phyloP scores from a whole-genome alignment of 148 eudicot genomes.

The Dysphania ambrosioides region DNA sequence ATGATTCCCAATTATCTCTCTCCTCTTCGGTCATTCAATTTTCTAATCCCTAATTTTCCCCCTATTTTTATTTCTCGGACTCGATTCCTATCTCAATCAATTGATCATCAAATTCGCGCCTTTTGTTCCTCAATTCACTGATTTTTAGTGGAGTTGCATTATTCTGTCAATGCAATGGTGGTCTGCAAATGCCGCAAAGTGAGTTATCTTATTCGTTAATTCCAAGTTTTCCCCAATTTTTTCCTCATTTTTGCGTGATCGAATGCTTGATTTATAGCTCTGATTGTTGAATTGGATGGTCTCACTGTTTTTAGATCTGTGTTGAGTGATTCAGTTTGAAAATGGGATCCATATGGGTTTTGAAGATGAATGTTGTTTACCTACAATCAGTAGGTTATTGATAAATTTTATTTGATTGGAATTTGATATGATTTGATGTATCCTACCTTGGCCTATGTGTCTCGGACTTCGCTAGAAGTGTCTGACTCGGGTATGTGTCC shows the following conservation, averaged over 20 bases:
- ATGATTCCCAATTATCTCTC: constrained; percentile 5
- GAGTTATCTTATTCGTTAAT: constrained; percentile 12
- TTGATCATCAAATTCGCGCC: constrained; percentile 18
- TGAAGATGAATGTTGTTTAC: not conserved
- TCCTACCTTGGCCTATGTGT: too few species aligned
- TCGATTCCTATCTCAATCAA: not conserved
- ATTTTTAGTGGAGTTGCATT: constrained; percentile 13
- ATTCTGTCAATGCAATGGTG: constrained; percentile 63
- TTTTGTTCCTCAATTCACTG: constrained; percentile 15
- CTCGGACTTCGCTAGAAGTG: too few species aligned
- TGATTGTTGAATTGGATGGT: constrained; percentile 8
- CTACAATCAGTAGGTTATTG: too few species aligned
- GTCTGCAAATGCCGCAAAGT: constrained; percentile 99
- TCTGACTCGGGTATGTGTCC: too few species aligned
- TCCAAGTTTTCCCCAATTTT: not conserved
- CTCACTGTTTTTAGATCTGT: constrained; percentile 29
- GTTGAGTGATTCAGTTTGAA: constrained; percentile 7
- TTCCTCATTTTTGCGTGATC: constrained; percentile 5
- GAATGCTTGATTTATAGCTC: not conserved
- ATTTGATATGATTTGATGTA: not conserved
- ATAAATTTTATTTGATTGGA: not conserved
- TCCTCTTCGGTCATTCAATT: not conserved
- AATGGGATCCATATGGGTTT: not conserved
- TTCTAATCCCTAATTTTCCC: constrained; percentile 30
- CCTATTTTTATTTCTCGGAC: constrained; percentile 24